Evolutionary conservation across 2,329 filamentous ascomycete species (phyloP), one percentile per base, ranked within the genome.

Genomic region (Verticillium isaacii): DNA sequence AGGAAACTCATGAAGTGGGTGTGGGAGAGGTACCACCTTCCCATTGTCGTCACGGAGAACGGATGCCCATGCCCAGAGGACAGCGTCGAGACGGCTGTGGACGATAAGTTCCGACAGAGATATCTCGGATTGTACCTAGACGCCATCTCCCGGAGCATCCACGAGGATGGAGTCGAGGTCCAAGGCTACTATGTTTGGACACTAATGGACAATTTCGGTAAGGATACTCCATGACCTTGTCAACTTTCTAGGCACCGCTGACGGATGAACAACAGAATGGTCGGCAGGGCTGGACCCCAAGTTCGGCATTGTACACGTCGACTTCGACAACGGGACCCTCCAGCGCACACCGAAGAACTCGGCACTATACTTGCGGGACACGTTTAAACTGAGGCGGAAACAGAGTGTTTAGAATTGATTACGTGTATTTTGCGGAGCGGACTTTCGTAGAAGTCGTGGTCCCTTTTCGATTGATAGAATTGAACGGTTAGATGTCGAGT

Each of bases 231-330:
- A 39, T 36, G 34, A 36, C 14, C 34, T 8, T 36, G 34, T 36
- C 34, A 36, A 36, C 1, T 14, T 36, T 36, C 8, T 14, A 36
- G 34, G 34, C 34, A 36, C 34, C 11, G 8, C 34, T 36, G 34
- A 36, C 34, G 11, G 34, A 36, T 6, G 4, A 36, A 36, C 34
- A 11, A 36, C 34, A 36, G 34, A 94, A 76, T 94, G 91, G 91
- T 90, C 92, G n/a, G 92, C 96, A 73, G 92, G 92, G 11, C 96
- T 94, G 71, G 88, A 91, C 78, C 95, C 91, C 55, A 84, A 92
- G 52, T 96, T 96, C 69, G 92, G 92, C 32, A 91, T 93, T 61
- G 91, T 89, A 7, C 95, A 84, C 72, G 91, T 96, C 59, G 91
- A 96, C 76, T 96, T 95, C 73, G 79, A 85, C 68, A 85, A 91